Conservation (phyloP, 108 stramenopile species). For the Parietichytrium sp. region DNA sequence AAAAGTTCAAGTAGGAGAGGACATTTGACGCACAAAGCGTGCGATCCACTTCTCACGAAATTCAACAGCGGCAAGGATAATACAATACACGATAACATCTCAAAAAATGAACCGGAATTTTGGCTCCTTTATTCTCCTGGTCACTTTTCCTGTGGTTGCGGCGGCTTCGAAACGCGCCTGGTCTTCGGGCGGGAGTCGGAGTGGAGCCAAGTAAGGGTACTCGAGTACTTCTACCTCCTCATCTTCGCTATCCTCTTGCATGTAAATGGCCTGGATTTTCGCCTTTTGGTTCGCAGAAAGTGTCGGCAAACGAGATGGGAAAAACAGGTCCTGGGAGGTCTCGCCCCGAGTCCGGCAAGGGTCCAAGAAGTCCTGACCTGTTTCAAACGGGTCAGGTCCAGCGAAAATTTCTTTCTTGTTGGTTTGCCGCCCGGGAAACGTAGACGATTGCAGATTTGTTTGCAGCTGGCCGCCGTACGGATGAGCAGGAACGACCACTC, state of each 20-base stretch:
- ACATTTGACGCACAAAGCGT: too few relatives aligned
- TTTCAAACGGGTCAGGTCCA: neutral
- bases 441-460: neutral
- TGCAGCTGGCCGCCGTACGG: neutral
- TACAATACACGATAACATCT: too few relatives aligned
- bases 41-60: too few relatives aligned
- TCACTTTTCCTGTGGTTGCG: neutral
- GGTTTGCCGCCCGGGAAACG: too few relatives aligned
- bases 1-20: too few relatives aligned
- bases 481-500: neutral
- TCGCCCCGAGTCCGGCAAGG: neutral
- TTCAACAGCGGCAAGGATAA: too few relatives aligned
- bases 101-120: constrained; percentile 3
- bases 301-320: neutral
- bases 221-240: constrained; percentile 14
- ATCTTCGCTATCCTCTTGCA: constrained; percentile 27
- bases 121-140: neutral
- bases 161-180: neutral
- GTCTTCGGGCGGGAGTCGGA: neutral
- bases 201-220: constrained; percentile 26
- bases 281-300: neutral
- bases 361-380: constrained; percentile 31
- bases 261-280: neutral
- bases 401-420: constrained; percentile 7
- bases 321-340: neutral